Evolutionary conservation across 2,329 filamentous ascomycete genomes (phyloP), one percentile per base, ranked within the genome.

Genomic region (Exophiala sideris): DNA sequence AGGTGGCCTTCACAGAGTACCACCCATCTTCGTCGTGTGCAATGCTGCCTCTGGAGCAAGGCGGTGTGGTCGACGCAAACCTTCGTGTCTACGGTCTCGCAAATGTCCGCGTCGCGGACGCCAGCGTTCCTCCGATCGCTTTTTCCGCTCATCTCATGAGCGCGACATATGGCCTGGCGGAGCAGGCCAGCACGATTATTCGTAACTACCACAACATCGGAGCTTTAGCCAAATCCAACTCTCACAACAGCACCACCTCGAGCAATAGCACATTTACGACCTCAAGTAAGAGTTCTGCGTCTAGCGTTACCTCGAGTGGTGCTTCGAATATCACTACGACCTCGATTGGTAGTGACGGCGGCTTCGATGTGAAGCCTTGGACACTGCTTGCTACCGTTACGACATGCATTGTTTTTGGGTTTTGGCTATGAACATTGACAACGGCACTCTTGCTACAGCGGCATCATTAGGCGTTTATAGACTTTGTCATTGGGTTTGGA

Each of bases 11-110:
- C 33, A 63, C 61, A 9, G 59, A 61, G 34, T 63, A 44, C 36
- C 61, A 63, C 39, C 59, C 61, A 3, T 57, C 54, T 5, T 59
- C 56, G 2, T 77, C 75, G 0, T 73, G 71, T 45, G 75, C 73
- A 57, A 78, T 79, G 76, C 71, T 68, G 3, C 71, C 73, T 7
- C 63, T 67, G 5, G 69, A 73, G 11, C 51, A 75, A 35, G 63
- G 64, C 6, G 76, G 76, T 6, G 76, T 78, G 20, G 66, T 77
- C 1, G 73, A 77, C 48, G 64, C 60, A 6, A 66, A 65, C 9
- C 60, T 78, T 11, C 70, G 68, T 12, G 77, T 79, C 2, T 73
- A 76, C 48, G 76, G 75, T 5, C 64, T 68, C 1, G 46, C 57
- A 2, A 66, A 66, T 20, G 48, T 71, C 46, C 60, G 70, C 3